phyloP scores from a whole-genome alignment of 1,284 basidiomycete species.

The Polyporus tsugae region DNA sequence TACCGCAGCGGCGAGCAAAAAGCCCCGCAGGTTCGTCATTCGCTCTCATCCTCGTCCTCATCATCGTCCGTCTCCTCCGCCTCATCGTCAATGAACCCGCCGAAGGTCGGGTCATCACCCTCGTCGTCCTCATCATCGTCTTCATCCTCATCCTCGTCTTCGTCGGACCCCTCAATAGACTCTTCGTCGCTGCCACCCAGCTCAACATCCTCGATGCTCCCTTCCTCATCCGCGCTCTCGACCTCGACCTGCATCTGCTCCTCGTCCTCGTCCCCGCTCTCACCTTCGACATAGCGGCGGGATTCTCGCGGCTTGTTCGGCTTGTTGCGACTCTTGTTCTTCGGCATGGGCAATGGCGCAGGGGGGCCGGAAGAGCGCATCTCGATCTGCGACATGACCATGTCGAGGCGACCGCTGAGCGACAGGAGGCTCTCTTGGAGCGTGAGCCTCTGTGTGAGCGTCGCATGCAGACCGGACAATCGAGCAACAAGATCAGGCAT shows the following conservation, averaged over 20 bases:
- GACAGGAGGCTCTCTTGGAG: constrained; percentile 88
- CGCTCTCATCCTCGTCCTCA: constrained; percentile 64
- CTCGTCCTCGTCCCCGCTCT: constrained; percentile 70
- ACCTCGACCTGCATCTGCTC: constrained; percentile 68
- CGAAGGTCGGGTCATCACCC: constrained; percentile 61
- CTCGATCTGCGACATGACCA: constrained; percentile 94
- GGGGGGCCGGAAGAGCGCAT: constrained; percentile 76
- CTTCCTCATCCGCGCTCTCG: constrained; percentile 69
- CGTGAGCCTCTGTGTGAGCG: constrained; percentile 81
- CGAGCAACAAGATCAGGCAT: constrained; percentile 88
- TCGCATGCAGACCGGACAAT: constrained; percentile 85
- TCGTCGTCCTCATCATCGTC: constrained; percentile 67
- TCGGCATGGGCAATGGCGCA: constrained; percentile 56
- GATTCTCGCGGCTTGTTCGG: constrained; percentile 47
- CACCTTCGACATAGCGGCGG: constrained; percentile 77
- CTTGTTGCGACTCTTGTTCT: constrained; percentile 40
- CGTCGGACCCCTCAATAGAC: constrained; percentile 60
- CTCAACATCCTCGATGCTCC: constrained; percentile 79
- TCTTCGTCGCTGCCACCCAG: constrained; percentile 68
- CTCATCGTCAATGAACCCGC: constrained; percentile 78
- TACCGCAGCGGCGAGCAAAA: background rate
- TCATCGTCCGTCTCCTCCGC: constrained; percentile 73
- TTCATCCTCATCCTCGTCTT: constrained; percentile 58
- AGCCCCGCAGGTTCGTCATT: constrained; percentile 31
- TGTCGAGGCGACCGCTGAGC: constrained; percentile 90